Evolutionary conservation across 139 green algal species (phyloP), one percentile per base, ranked within the genome.

Genomic region (Volvox reticuliferus): DNA sequence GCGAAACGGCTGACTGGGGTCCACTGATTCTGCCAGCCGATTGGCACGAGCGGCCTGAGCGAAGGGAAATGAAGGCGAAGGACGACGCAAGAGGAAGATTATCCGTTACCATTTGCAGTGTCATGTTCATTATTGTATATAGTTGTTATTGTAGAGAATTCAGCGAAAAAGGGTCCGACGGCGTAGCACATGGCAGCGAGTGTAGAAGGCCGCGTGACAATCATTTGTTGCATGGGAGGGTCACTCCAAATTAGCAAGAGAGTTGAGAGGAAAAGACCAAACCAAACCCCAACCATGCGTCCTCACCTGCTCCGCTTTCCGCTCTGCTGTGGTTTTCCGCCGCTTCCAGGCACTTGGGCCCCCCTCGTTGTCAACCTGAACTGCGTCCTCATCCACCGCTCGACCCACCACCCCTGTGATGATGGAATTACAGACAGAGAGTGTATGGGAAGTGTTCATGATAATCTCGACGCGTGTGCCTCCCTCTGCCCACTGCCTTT

Each of bases 261-360:
- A 55, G 44, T 55, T 55, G 44, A 55, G 44, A 55, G 44, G 44
- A 55, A 9, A 9, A 55, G 44, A 55, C 44, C 44, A 5, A 55
- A 9, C 44, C 9, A 9, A 55, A 24, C 62, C 62, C 79, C 79
- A 50, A 16, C 80, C 62, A 35, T 35, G 12, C 1, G 17, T 24
- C 79, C 92, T 55, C 65, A 91, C 79, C 68, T 86, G 80, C 82
- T 88, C 95, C 30, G 81, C 93, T 73, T 91, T 88, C 76, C 95
- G 93, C 75, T 95, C 92, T 44, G 89, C 87, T 6, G 94, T 94
- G 22, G 91, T 96, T 65, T 96, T 97, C 26, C 93, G 91, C 92
- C 95, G 94, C 88, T 97, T 97, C 33, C 75, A 86, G 32, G 85
- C 81, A 62, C 71, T 67, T 79, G 33, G 35, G 5, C 32, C 85